Base-by-base conservation (phyloP, 2,329 filamentous ascomycete genomes). In the Orbilia quercus region DNA sequence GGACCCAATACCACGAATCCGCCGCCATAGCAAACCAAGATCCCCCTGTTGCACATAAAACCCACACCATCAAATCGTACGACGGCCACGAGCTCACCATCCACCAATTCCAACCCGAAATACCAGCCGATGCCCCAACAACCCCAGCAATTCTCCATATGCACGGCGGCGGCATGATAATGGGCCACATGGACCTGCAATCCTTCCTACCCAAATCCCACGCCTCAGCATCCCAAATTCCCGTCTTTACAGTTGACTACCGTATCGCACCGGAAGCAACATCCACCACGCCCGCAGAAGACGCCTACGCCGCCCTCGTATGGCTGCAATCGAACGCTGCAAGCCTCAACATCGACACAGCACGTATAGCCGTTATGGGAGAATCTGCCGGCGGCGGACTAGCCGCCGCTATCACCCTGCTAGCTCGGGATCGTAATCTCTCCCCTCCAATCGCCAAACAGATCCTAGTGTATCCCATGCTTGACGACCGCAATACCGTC, bases 311-410 rank as follows among this genome's bases (percentile, higher is more conserved):
- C 5, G 80, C 78, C 9, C 65, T 82, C 2, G 66, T 78, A 20
- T 82, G 80, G 80, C 66, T 79, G 12, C 69, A 75, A 7, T 48
- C 76, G 2, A 78, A 82, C 57, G 76, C 80, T 4, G 42, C 73
- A 1, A 64, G 75, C 31, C 75, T 82, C 1, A 83, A 83, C 7
- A 82, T 86, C 55, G 79, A 82, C 51, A 79, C 81, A 2, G 81
- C 82, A 0, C 84, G 83, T 36, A 82, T 88, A 28, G 82, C 87
- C 11, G 80, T 87, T 16, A 82, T 82, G 62, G 86, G 86, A 2
- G 84, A 85, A 60, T 86, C 84, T 20, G 86, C 85, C 0, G 86
- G 86, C 1, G 86, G 85, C 1, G 85, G 86, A 59, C 79, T 89
- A 14, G 85, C 85, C 0, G 84, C 85, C 1, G 84, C 82, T 2